Conservation (phyloP, 148 eudicot species). For the Rhododendron simsii region DNA sequence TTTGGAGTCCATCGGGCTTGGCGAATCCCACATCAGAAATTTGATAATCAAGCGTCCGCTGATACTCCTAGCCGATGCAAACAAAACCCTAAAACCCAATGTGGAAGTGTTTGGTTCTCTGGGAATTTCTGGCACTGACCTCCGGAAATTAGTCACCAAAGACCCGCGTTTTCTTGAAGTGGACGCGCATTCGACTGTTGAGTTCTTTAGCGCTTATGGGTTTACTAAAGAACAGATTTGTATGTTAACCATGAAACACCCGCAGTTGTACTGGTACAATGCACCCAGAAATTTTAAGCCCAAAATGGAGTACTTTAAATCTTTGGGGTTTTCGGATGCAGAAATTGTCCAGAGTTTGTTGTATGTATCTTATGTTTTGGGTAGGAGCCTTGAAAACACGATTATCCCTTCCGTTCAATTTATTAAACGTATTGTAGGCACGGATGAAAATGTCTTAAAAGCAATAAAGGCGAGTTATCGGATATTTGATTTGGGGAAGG, state of each 20-base stretch:
- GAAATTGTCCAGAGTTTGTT: conserved; percentile 2
- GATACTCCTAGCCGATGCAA: conserved; percentile 7
- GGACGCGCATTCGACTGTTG: neutral
- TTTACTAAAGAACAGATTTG: conserved; percentile 9
- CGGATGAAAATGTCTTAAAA: conserved; percentile 5
- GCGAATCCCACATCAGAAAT: neutral
- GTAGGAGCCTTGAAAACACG: conserved; percentile 13
- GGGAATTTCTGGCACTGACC: conserved; percentile 12
- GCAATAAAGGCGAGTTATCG: neutral
- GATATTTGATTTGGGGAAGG: neutral
- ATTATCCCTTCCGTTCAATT: conserved; percentile 11
- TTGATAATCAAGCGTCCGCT: conserved; percentile 3
- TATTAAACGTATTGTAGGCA: neutral
- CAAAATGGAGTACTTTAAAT: conserved; percentile 16
- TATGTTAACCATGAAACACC: conserved; percentile 2
- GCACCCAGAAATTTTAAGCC: conserved; percentile 10
- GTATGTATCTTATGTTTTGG: neutral
- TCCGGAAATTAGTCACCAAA: neutral
- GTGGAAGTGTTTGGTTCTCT: conserved; percentile 10
- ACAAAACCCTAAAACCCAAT: conserved; percentile 16
- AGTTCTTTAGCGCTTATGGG: conserved; percentile 8
- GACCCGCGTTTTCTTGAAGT: neutral
- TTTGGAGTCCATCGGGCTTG: conserved; percentile 9
- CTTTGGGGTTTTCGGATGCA: conserved; percentile 1
- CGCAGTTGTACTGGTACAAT: neutral